phyloP scores from a whole-genome alignment of 306 rosid species.

The Cucurbita argyrosperma region DNA sequence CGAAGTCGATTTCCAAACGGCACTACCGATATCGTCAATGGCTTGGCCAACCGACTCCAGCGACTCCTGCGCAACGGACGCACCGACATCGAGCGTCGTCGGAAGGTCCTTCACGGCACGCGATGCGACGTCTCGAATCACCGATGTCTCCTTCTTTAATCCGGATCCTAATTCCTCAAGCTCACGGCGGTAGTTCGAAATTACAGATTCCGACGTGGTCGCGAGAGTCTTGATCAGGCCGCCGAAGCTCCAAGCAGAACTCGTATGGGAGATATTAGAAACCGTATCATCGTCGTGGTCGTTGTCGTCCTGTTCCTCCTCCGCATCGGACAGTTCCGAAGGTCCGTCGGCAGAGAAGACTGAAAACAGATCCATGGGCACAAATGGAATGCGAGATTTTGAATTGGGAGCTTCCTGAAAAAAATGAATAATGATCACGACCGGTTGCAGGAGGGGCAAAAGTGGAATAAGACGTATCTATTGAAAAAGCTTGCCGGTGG shows the following conservation, averaged over 20 bases:
- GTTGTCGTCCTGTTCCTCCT: constrained; percentile 1
- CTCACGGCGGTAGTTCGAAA: constrained; percentile 66
- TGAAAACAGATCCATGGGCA: constrained; percentile 39
- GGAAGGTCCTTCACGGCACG: constrained; percentile 86
- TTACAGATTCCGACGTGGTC: constrained; percentile 56
- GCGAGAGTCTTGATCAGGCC: constrained; percentile 59
- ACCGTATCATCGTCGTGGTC: not conserved
- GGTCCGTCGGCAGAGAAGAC: constrained; percentile 43
- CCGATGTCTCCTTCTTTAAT: constrained; percentile 50
- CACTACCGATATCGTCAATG: constrained; percentile 73
- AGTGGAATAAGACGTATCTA: not conserved
- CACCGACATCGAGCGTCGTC: constrained; percentile 56
- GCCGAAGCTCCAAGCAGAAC: constrained; percentile 60
- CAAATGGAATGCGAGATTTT: not conserved
- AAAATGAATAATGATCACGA: not conserved
- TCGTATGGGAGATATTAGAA: not conserved
- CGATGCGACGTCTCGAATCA: constrained; percentile 78
- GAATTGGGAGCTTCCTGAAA: not conserved
- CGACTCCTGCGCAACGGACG: constrained; percentile 87
- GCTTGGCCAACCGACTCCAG: constrained; percentile 92
- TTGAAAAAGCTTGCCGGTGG: not conserved
- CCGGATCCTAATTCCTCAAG: constrained; percentile 75
- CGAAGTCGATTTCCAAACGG: constrained; percentile 86
- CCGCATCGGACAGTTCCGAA: not conserved
- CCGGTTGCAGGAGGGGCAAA: not conserved